These are phyloP conservation scores for Misopates orontium DNA, from an alignment of 257 asterid genomes.

Conservation along the genomic window DNA sequence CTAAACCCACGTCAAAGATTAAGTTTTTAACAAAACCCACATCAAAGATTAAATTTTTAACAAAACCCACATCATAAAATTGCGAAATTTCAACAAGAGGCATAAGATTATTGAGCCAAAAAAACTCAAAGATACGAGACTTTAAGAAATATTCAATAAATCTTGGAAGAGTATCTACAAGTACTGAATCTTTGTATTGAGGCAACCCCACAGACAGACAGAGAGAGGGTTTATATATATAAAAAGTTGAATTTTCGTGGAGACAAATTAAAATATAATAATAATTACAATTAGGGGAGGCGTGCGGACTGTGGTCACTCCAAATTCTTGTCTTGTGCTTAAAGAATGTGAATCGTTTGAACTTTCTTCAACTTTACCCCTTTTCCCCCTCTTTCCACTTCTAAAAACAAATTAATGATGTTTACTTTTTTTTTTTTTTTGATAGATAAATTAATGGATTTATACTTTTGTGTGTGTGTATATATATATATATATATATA, in stretches of 20 bases:
- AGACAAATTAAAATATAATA: background rate
- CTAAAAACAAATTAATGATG: no score
- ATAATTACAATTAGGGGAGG: background rate
- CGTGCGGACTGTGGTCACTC: background rate
- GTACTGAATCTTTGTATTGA: background rate
- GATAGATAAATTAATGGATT: no score
- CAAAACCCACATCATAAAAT: constrained; percentile 24
- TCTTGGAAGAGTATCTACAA: constrained; percentile 1
- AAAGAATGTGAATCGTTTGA: no score
- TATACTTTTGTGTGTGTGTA: no score
- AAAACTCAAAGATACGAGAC: constrained; percentile 8
- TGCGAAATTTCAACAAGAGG: constrained; percentile 3
- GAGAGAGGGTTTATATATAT: background rate
- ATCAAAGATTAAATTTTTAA: constrained; percentile 27
- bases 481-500: no score
- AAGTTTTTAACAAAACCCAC: constrained; percentile 28
- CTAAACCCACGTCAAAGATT: constrained; percentile 31
- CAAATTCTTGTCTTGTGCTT: background rate
- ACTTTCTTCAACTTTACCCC: background rate
- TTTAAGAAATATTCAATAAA: constrained; percentile 23
- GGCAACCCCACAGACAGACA: background rate
- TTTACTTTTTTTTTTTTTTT: no score
- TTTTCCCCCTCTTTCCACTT: background rate
- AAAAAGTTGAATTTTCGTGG: constrained; percentile 1
- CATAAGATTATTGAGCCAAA: background rate